phyloP scores from a whole-genome alignment of 495 filamentous ascomycete genomes.

The Aspergillus haitiensis region DNA sequence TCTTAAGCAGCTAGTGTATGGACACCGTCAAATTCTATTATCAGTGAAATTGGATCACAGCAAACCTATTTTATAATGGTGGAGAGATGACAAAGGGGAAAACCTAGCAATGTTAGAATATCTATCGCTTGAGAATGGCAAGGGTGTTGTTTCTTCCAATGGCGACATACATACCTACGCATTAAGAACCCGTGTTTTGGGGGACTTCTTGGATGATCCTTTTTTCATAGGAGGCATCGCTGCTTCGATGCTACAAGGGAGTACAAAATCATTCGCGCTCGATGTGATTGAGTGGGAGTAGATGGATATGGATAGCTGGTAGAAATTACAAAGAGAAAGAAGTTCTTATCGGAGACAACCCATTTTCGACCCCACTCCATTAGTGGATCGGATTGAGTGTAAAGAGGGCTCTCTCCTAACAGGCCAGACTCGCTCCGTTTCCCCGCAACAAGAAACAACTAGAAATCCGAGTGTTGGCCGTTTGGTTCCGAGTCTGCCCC shows the following conservation, averaged over 20 bases:
- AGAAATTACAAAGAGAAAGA: not conserved
- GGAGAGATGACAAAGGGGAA: not conserved
- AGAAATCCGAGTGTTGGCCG: not conserved
- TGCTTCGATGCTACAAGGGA: not conserved
- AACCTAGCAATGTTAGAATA: not conserved
- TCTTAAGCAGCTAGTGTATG: conserved; percentile 35
- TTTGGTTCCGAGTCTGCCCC: too few species aligned
- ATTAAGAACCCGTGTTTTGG: conserved; percentile 3
- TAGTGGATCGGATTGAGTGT: not conserved
- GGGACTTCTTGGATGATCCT: not conserved
- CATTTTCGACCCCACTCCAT: not conserved
- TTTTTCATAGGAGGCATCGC: not conserved
- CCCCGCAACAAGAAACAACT: not conserved
- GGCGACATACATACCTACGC: not conserved
- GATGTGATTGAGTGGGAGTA: not conserved
- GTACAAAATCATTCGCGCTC: not conserved
- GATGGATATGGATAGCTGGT: not conserved
- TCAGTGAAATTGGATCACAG: not conserved
- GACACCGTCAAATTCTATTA: not conserved
- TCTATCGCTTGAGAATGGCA: not conserved
- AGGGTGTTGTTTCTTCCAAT: not conserved
- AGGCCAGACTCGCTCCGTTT: not conserved
- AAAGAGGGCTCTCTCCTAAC: not conserved
- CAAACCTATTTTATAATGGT: too few species aligned
- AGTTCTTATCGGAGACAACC: not conserved